Evolutionary conservation across 768 basidiomycete genomes (phyloP).

Genomic region (Boletus rubropictus): DNA sequence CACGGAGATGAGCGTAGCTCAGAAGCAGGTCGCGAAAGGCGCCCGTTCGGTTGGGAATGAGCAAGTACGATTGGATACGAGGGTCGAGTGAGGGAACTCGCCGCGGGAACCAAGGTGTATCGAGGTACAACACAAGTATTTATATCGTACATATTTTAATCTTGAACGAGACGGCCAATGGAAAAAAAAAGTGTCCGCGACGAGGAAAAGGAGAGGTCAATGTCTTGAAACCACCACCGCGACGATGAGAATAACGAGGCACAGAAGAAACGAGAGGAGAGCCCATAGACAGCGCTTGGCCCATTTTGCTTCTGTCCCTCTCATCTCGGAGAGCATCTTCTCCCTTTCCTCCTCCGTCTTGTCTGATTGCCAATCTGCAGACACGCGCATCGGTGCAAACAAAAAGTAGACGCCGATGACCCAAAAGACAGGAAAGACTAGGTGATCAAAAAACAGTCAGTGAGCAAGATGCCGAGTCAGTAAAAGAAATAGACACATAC

Average conservation of each 20-base stretch:
- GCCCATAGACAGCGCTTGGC: conserved; percentile 52
- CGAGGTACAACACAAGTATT: conserved; percentile 8
- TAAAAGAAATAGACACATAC: conserved; percentile 33
- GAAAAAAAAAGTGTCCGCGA: conserved; percentile 3
- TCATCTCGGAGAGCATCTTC: conserved; percentile 42
- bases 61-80: not conserved
- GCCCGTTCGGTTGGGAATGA: not conserved
- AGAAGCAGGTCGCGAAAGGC: not conserved
- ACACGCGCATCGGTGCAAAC: conserved; percentile 43
- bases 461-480: not conserved
- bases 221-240: conserved; percentile 19
- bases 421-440: conserved; percentile 63
- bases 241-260: conserved; percentile 30
- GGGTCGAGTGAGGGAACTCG: not conserved
- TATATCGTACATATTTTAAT: conserved; percentile 7
- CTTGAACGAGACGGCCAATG: not conserved
- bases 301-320: conserved; percentile 50
- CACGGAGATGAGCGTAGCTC: too few species aligned
- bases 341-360: conserved; percentile 49
- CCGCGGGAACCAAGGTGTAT: not conserved
- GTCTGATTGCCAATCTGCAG: conserved; percentile 51
- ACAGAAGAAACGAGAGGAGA: conserved; percentile 38
- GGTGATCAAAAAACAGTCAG: not conserved
- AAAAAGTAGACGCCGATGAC: conserved; percentile 53
- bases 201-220: conserved; percentile 16